A percentile compares a stretch with the other conserved stretches of the same genome.
phyloP scores from a whole-genome alignment of 768 basidiomycete species.

The Podaxis rugospora region DNA sequence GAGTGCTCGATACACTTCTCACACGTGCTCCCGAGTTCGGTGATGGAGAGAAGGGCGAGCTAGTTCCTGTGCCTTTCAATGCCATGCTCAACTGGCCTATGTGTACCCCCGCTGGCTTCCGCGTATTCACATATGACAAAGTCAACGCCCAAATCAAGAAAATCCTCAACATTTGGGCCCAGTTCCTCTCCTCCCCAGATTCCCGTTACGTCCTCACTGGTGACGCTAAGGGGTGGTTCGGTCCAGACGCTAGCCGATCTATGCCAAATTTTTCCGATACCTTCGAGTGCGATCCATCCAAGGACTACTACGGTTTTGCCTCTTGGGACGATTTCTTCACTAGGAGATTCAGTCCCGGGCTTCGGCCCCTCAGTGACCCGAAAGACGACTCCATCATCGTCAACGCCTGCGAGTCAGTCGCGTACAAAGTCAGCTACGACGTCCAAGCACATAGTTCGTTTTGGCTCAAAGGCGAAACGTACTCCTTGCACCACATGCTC shows the following conservation, averaged over 20 bases:
- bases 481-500: constrained; percentile 57
- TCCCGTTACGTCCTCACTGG: constrained; percentile 34
- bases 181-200: constrained; percentile 36
- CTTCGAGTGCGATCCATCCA: constrained; percentile 36
- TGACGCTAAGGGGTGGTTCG: constrained; percentile 24
- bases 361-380: constrained; percentile 33
- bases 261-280: constrained; percentile 28
- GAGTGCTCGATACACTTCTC: neutral
- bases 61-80: constrained; percentile 10
- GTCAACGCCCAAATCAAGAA: constrained; percentile 16
- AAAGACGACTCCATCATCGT: constrained; percentile 31
- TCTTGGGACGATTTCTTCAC: constrained; percentile 59
- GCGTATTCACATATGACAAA: constrained; percentile 15
- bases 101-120: constrained; percentile 15
- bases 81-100: constrained; percentile 14
- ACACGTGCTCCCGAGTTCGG: constrained; percentile 7
- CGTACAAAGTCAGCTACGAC: constrained; percentile 30
- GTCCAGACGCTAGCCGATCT: constrained; percentile 20
- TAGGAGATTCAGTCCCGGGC: constrained; percentile 31
- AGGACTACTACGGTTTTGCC: constrained; percentile 38
- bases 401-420: constrained; percentile 53
- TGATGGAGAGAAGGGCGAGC: neutral
- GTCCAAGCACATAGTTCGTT: constrained; percentile 43
- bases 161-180: constrained; percentile 44
- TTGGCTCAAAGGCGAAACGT: constrained; percentile 60